Evolutionary conservation across 139 green algal species (phyloP).

Genomic region (Bryopsis sp.): DNA sequence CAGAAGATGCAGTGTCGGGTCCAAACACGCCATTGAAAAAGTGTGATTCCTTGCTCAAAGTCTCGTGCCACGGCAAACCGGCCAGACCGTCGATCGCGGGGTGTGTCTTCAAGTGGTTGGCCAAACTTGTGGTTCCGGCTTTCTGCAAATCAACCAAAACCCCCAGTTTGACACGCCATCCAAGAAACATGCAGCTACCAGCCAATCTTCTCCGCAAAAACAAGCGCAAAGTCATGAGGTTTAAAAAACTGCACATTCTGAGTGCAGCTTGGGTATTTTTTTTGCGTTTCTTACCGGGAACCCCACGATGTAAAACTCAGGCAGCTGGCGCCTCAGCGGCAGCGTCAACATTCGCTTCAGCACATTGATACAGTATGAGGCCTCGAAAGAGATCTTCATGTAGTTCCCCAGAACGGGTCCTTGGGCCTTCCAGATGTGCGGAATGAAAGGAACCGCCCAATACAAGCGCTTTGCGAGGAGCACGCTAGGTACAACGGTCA

Average conservation of each 20-base stretch:
- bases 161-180: neutral
- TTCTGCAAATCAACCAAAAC: constrained; percentile 18
- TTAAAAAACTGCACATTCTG: neutral
- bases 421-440: constrained; percentile 33
- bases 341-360: constrained; percentile 55
- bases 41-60: constrained; percentile 64
- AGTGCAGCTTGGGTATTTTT: neutral
- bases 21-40: constrained; percentile 66
- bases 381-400: constrained; percentile 49
- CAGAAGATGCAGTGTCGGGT: constrained; percentile 21
- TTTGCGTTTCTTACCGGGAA: constrained; percentile 62
- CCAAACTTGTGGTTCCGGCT: constrained; percentile 67
- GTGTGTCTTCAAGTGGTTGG: constrained; percentile 52
- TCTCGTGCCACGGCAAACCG: constrained; percentile 58
- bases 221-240: too few relatives aligned
- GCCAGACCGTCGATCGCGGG: constrained; percentile 49
- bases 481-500: constrained; percentile 25
- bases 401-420: constrained; percentile 28
- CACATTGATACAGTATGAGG: constrained; percentile 53
- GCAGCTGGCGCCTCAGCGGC: constrained; percentile 52
- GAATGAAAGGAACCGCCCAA: constrained; percentile 63
- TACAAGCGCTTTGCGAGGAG: constrained; percentile 38
- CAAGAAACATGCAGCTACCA: too few relatives aligned
- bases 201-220: too few relatives aligned
- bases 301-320: constrained; percentile 68